Evolutionary conservation across 2,329 filamentous ascomycete genomes (phyloP).

Genomic region (Tolypocladium ophioglossoides): DNA sequence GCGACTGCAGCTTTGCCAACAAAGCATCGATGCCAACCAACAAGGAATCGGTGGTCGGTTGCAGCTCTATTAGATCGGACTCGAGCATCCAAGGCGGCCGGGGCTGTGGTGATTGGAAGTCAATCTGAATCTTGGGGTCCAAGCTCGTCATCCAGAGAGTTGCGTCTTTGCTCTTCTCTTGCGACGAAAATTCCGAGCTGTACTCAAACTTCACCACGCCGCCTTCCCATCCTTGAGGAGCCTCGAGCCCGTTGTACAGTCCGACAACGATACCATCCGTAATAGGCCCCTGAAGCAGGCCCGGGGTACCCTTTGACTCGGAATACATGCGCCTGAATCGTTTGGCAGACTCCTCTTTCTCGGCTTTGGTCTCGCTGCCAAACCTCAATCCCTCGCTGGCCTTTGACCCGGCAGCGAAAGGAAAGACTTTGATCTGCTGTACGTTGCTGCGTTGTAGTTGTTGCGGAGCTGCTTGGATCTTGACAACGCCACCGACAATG

Average conservation of each 20-base stretch:
- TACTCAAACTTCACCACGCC: constrained; percentile 70
- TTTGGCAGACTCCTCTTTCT: constrained; percentile 66
- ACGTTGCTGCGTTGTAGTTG: constrained; percentile 58
- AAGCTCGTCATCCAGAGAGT: constrained; percentile 66
- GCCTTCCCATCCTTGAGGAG: constrained; percentile 62
- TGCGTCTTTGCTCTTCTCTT: constrained; percentile 35
- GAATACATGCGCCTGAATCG: constrained; percentile 64
- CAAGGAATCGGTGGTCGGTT: constrained; percentile 43
- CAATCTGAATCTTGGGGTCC: constrained; percentile 61
- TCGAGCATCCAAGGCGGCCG: constrained; percentile 47
- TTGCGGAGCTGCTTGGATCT: constrained; percentile 70
- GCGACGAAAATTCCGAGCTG: constrained; percentile 17
- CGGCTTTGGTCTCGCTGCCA: constrained; percentile 75
- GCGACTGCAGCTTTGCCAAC: constrained; percentile 60
- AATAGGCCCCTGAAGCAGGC: constrained; percentile 70
- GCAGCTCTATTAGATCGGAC: constrained; percentile 37
- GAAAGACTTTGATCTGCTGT: constrained; percentile 63
- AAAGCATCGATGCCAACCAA: constrained; percentile 80
- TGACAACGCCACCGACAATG: constrained; percentile 77
- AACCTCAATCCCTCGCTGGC: constrained; percentile 64
- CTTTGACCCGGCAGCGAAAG: constrained; percentile 55
- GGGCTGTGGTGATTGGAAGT: constrained; percentile 65
- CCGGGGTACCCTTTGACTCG: constrained; percentile 38
- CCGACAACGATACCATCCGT: constrained; percentile 80
- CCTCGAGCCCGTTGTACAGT: constrained; percentile 40